Evolutionary conservation across 176 grass and related monocot genomes (phyloP), one percentile per base, ranked within the genome.

Genomic region (Melocanna baccifera): DNA sequence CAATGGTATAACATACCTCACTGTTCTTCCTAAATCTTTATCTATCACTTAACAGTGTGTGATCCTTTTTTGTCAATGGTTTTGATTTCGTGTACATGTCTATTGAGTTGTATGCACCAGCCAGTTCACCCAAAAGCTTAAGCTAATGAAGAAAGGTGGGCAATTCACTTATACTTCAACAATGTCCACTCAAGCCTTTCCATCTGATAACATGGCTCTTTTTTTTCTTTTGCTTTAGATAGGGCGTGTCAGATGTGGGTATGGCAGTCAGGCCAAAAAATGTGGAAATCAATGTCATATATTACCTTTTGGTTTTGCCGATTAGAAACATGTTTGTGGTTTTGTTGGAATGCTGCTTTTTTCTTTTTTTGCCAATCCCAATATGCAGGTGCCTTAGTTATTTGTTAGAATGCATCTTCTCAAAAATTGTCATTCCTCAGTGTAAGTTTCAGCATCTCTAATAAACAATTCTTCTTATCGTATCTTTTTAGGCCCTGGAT

Each of bases 1-100:
- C 85, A 62, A 92, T 99, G 93, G 96, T 99, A 92, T 37, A 76
- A 20, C 45, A 58, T 78, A 29, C 10, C 48, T 92, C 72, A 47
- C 12, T 75, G 9, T 63, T 71, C 45, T 61, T 67, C 68, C 43
- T 34, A 4, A 23, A 73, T 78, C 19, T 88, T 75, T 34, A 23
- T 55, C n/a, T 68, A 19, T 71, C 22, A 19, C 50, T 43, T 85
- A 41, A 73, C n/a, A 28, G 32, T 18, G 19, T 43, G 7, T 28
- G 25, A 74, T 84, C 66, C 46, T 41, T 71, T 81, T 58, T 46
- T 67, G 28, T 37, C 14, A 15, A 63, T 41, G 57, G 45, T 25
- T 70, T 41, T 40, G 69, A 53, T 59, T 68, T 71, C 23, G 3
- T 69, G 12, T 62, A 43, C 70, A 20, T 52, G n/a, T n/a, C n/a